Evolutionary conservation across 169 alveolate species (phyloP).

Genomic region (Cryptosporidium sp.): DNA sequence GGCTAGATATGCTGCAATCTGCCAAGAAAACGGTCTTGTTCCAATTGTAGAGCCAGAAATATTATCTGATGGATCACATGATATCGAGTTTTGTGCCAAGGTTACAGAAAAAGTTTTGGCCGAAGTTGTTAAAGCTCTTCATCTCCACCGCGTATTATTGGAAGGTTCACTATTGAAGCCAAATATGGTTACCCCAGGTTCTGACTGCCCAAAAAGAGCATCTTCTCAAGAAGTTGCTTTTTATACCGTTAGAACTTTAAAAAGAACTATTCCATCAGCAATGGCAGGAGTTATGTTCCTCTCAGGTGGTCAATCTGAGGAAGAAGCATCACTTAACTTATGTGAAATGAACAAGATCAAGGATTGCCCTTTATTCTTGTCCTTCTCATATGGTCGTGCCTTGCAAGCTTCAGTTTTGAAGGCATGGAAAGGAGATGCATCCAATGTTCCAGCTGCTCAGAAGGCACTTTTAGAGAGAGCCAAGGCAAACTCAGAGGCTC

Average conservation of each 20-base stretch:
- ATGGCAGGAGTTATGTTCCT: constrained; percentile 97
- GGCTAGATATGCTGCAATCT: constrained; percentile 98
- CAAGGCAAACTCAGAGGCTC: constrained; percentile 97
- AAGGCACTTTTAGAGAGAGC: constrained; percentile 94
- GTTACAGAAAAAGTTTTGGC: constrained; percentile 95
- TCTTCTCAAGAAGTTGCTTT: constrained; percentile 94
- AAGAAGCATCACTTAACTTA: constrained; percentile 95
- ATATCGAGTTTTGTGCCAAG: constrained; percentile 94
- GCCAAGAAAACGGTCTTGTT: constrained; percentile 97
- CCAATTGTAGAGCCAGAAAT: constrained; percentile 99
- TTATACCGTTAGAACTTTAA: constrained; percentile 93
- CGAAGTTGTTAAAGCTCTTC: constrained; percentile 94
- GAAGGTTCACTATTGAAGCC: constrained; percentile 98
- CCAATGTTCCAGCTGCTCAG: constrained; percentile 95
- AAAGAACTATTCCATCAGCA: constrained; percentile 97
- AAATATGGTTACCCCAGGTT: constrained; percentile 99
- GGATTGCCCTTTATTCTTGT: constrained; percentile 93
- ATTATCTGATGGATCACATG: constrained; percentile 96
- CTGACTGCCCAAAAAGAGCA: constrained; percentile 89
- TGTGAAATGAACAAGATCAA: constrained; percentile 94
- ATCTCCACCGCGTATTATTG: constrained; percentile 93
- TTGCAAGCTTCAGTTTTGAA: constrained; percentile 94
- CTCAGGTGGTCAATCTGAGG: constrained; percentile 99
- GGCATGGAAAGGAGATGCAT: constrained; percentile 97
- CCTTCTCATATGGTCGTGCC: constrained; percentile 99